Percentiles rank a stretch among this genome's conserved stretches.
Conservation (phyloP, 2,329 filamentous ascomycete genomes). For the Rosellinia necatrix region DNA sequence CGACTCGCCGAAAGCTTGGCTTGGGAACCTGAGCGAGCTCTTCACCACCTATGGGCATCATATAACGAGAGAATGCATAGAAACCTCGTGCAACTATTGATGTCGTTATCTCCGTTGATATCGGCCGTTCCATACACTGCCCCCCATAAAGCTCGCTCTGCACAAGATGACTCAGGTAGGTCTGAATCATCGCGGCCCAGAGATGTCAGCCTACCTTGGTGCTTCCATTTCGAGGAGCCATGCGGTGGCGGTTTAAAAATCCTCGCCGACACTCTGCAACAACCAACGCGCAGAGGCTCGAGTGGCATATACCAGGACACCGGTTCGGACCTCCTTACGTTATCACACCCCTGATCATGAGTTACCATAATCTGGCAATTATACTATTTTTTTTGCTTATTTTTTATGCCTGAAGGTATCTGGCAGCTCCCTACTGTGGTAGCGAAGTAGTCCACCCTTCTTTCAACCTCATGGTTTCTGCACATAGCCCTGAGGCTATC, state of each 20-base stretch:
- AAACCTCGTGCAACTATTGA: background rate
- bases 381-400: constrained; percentile 26
- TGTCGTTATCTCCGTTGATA: background rate
- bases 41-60: background rate
- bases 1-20: background rate
- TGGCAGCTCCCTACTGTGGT: constrained; percentile 7
- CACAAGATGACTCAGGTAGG: background rate
- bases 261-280: background rate
- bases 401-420: constrained; percentile 19
- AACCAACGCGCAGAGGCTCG: background rate
- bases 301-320: background rate
- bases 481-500: constrained; percentile 32
- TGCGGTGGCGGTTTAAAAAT: background rate
- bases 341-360: background rate
- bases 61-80: background rate
- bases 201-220: background rate
- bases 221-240: background rate
- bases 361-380: constrained; percentile 6
- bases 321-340: background rate
- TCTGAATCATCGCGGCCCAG: background rate
- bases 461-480: constrained; percentile 35
- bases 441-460: background rate
- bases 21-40: background rate
- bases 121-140: background rate
- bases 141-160: background rate